Percentiles rank a stretch among this genome's conserved stretches.
Evolutionary conservation across 345 rosid species (phyloP).

Genomic region (Noccaea bulbosa): DNA sequence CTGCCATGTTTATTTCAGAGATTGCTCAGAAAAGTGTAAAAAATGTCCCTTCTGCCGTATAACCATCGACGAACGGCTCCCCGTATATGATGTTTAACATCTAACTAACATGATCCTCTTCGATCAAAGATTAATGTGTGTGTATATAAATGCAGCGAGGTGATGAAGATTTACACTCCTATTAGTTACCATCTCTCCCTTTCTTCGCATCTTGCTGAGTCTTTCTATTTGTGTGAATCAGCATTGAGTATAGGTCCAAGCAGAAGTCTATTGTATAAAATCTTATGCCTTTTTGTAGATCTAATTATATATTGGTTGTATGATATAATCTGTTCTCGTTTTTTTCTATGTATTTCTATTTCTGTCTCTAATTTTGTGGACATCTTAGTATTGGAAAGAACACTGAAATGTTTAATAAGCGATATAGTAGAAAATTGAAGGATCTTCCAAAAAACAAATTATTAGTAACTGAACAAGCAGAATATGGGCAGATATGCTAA

Average conservation of each 20-base stretch:
- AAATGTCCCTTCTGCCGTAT: conserved; percentile 92
- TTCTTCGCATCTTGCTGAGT: conserved; percentile 7
- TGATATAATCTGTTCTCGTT: neutral
- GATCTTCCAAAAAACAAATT: no score
- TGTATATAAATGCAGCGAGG: conserved; percentile 25
- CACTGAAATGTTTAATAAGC: no score
- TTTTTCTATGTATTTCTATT: neutral
- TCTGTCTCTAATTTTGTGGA: neutral
- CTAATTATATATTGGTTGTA: neutral
- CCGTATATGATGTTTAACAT: conserved; percentile 84
- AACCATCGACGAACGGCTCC: conserved; percentile 71
- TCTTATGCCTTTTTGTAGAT: neutral
- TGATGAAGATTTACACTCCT: neutral
- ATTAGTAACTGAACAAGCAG: neutral
- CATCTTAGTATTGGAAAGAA: neutral
- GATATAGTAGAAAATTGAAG: no score
- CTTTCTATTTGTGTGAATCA: conserved; percentile 33
- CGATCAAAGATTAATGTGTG: conserved; percentile 14
- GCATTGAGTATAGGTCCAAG: conserved; percentile 3
- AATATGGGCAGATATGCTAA: neutral
- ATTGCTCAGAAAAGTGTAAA: conserved; percentile 87
- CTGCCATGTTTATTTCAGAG: conserved; percentile 53
- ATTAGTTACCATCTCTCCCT: neutral
- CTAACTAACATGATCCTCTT: conserved; percentile 39
- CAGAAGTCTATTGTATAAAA: conserved; percentile 20